Percentiles rank a stretch among this genome's conserved stretches.
These are phyloP conservation scores for Helotiales sp. DNA, from an alignment of 2,329 filamentous ascomycete species.

Conservation along the genomic window DNA sequence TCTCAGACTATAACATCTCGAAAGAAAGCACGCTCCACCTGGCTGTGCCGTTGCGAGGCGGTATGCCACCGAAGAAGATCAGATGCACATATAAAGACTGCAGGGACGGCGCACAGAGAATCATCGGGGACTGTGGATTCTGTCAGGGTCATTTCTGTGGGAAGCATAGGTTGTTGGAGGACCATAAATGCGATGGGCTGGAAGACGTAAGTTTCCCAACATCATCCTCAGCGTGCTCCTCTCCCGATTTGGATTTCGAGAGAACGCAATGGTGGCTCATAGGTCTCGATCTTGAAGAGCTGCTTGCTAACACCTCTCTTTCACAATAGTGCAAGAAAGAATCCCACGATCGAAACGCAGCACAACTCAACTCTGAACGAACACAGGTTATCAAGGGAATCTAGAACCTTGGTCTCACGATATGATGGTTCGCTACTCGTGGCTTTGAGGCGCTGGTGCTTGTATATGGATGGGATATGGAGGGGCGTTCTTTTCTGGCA, in stretches of 20 bases:
- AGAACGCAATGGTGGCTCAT: constrained; percentile 41
- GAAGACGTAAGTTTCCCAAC: constrained; percentile 68
- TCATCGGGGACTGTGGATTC: constrained; percentile 95
- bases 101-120: constrained; percentile 83
- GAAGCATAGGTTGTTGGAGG: constrained; percentile 90
- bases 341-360: constrained; percentile 89
- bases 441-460: background rate
- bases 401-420: too few species aligned
- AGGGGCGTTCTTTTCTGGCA: constrained; percentile 15
- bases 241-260: background rate
- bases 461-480: constrained; percentile 14
- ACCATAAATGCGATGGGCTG: constrained; percentile 88
- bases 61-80: constrained; percentile 73
- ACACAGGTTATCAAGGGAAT: constrained; percentile 93
- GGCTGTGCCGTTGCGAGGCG: constrained; percentile 53
- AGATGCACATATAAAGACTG: constrained; percentile 89
- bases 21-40: constrained; percentile 53
- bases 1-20: constrained; percentile 48
- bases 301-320: constrained; percentile 39
- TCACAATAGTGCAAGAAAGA: constrained; percentile 82
- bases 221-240: constrained; percentile 15
- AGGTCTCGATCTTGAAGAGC: constrained; percentile 38
- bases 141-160: constrained; percentile 93
- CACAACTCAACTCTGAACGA: constrained; percentile 87
- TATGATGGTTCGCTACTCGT: too few species aligned